Evolutionary conservation across 768 basidiomycete genomes (phyloP).

Genomic region (Hericium rajendrae): DNA sequence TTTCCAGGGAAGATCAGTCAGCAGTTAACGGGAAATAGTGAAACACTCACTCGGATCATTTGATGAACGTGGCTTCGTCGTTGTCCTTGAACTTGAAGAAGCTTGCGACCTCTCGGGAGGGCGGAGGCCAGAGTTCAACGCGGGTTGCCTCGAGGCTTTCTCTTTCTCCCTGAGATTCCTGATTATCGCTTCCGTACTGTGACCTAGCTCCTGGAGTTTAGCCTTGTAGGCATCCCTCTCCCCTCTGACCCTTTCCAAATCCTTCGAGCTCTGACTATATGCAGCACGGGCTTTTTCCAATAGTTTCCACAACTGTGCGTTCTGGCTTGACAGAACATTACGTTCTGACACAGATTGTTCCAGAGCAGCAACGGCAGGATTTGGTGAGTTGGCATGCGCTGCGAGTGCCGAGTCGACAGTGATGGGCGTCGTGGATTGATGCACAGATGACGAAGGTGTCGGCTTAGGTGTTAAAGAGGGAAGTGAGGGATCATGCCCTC

Average conservation of each 20-base stretch:
- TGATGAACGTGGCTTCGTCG: conserved; percentile 14
- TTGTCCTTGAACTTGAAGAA: neutral
- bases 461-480: conserved; percentile 15
- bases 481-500: conserved; percentile 8
- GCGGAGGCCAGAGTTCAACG: conserved; percentile 23
- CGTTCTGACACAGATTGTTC: conserved; percentile 74
- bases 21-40: neutral
- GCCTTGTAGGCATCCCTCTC: conserved; percentile 61
- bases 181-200: conserved; percentile 37
- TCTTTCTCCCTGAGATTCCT: conserved; percentile 22
- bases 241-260: conserved; percentile 72
- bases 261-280: conserved; percentile 74
- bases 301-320: conserved; percentile 88
- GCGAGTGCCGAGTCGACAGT: conserved; percentile 47
- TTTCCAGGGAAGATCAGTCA: no score
- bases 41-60: conserved; percentile 25
- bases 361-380: conserved; percentile 52
- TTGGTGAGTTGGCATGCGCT: conserved; percentile 39
- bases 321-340: conserved; percentile 73
- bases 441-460: conserved; percentile 18
- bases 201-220: conserved; percentile 24
- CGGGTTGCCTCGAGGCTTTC: conserved; percentile 19
- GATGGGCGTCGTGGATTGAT: conserved; percentile 19
- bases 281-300: conserved; percentile 84
- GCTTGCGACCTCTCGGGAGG: conserved; percentile 9